Evolutionary conservation across 306 rosid genomes (phyloP), one percentile per base, ranked within the genome.

Genomic region (Styphnolobium japonicum): DNA sequence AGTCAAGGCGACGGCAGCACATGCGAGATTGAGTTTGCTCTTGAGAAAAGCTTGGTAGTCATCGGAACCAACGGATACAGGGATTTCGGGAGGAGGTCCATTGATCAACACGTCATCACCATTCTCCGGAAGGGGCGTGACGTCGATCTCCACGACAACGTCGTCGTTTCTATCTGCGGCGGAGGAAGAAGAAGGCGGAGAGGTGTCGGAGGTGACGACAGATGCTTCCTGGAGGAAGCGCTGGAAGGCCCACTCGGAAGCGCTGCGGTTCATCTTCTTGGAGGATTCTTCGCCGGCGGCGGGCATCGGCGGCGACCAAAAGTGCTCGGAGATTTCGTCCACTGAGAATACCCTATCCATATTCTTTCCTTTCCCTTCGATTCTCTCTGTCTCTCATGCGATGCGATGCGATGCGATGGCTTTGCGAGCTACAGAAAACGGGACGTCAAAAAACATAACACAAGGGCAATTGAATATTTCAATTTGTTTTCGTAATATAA

Each of bases 221-320:
- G 92, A 85, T n/a, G 89, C 86, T 73, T 90, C 93, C 61, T 90
- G 90, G 33, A 95, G 75, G 72, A 91, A 95, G 12, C 87, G 83
- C 84, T 93, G 97, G 76, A 95, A 91, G 56, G 99, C 96, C 98
- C 98, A 95, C 76, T 93, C 99, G 5, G 98, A 95, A 9, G 91
- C 81, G 80, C 97, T 90, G 27, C 99, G 88, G 73, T 83, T 93
- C 97, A 95, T 86, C 16, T 83, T 86, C 16, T 83, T 83, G 7
- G 90, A 87, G 7, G 84, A 67, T 2, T 83, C 86, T 11, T 66
- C 75, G 5, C 2, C 29, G 7, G 22, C 39, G 65, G 52, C 25
- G 22, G 83, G 64, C 18, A 73, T 60, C 53, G 81, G 9, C 11
- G 90, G 84, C 4, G 91, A 77, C 98, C 98, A 95, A 48, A 88